Base-by-base conservation (phyloP, 179 eudicot species). In the Drosera spatulata region DNA sequence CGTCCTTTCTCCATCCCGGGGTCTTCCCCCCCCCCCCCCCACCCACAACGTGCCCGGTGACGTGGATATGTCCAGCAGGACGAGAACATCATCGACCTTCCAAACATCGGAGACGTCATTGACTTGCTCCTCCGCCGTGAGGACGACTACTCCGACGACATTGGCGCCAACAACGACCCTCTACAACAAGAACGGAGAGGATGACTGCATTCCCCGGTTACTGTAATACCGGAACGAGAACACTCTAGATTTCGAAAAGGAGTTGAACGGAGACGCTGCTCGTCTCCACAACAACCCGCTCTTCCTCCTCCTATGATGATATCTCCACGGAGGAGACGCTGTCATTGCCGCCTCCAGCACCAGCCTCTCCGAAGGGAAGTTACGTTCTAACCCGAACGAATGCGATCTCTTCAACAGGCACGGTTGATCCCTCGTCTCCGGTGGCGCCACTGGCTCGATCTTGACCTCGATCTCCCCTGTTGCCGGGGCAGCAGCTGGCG, bases 381-480 rank as follows among this genome's bases (percentile, higher is more conserved):
- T 88, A 41, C 97, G 78, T 14, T 91, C 98, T 61, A 84, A 88
- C n/a, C 98, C 85, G 63, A 93, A 89, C 10, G 96, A 89, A 41
- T 93, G 79, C 10, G 99, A 93, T 4, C 96, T 68, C 62, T 89
- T 86, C 5, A 91, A 10, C 2, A 88, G 50, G 10, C 79, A 80
- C 33, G 33, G 33, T 22, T 22, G 1, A 22, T 22, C 33, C 33
- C 33, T 22, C 33, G 1, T 22, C 33, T 22, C 33, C 33, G 33
- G 33, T 22, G 33, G 33, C 33, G 33, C 33, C 33, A 22, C 33
- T 22, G 33, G 33, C 33, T 22, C 33, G 33, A 22, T 22, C 33
- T 22, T 1, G 33, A 22, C 33, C 11, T 63, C 79, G 22, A 70
- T 68, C 61, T 82, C 80, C 70, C 57, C 72, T 39, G 5, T 38